phyloP scores from a whole-genome alignment of 169 alveolate species.

The Plasmodium ovale region DNA sequence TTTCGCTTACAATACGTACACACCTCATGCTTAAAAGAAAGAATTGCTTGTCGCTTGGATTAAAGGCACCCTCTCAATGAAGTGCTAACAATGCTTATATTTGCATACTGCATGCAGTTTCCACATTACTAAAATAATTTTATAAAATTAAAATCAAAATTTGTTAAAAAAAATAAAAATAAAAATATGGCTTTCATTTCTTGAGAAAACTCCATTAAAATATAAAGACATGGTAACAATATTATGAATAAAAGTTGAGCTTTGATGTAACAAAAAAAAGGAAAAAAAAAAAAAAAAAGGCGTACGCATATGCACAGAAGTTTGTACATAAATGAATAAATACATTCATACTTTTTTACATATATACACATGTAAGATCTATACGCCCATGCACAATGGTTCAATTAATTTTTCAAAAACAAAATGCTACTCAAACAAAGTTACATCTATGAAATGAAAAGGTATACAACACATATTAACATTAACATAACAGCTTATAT shows the following conservation, averaged over 20 bases:
- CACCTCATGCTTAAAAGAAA: not conserved
- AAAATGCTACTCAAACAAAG: not conserved
- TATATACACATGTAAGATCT: not conserved
- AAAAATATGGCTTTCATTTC: not conserved
- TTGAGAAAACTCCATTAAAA: not conserved
- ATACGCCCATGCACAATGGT: not conserved
- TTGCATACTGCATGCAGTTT: not conserved
- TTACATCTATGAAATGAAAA: too few relatives aligned
- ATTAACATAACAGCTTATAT: too few relatives aligned
- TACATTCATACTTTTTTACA: not conserved
- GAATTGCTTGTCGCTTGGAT: not conserved
- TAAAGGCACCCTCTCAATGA: too few relatives aligned
- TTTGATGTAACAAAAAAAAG: conserved; percentile 21
- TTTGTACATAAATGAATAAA: too few relatives aligned
- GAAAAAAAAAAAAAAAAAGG: not conserved
- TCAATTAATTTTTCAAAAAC: not conserved
- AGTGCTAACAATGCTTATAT: too few relatives aligned
- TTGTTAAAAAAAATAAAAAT: conserved; percentile 11
- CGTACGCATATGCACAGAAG: not conserved
- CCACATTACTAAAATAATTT: not conserved
- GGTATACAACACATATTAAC: too few relatives aligned
- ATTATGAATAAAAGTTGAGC: conserved; percentile 16
- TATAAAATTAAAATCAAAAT: conserved; percentile 5
- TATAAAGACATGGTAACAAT: conserved; percentile 4
- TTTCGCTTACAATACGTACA: too few relatives aligned